A percentile compares a stretch with the other conserved stretches of the same genome.
Conservation (phyloP, 805 yeast species). For the Debaryomyces hansenii region DNA sequence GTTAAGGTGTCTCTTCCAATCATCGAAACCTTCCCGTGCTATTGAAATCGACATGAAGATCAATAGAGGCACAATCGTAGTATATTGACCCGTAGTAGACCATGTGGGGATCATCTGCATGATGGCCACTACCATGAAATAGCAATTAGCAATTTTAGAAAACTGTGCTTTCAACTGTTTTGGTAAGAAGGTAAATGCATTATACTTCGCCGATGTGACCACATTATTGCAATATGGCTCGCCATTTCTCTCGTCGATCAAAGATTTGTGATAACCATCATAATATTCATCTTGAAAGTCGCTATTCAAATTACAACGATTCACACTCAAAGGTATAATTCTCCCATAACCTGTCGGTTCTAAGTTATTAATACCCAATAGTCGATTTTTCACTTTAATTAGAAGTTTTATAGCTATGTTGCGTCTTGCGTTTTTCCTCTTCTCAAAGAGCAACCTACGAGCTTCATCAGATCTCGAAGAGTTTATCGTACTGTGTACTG, state of each 20-base stretch:
- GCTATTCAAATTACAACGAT: conserved; percentile 32
- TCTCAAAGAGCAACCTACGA: conserved; percentile 17
- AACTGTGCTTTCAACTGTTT: conserved; percentile 88
- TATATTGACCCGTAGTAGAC: conserved; percentile 95
- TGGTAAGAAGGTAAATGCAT: conserved; percentile 78
- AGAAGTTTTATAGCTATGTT: conserved; percentile 13
- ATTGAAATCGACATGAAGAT: conserved; percentile 88
- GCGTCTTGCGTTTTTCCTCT: conserved; percentile 11
- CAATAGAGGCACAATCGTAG: conserved; percentile 87
- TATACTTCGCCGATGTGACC: conserved; percentile 86
- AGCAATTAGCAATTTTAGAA: conserved; percentile 87
- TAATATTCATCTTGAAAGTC: conserved; percentile 30
- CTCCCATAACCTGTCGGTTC: conserved; percentile 71
- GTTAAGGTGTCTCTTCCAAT: conserved; percentile 79
- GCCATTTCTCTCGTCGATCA: conserved; percentile 70
- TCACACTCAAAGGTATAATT: conserved; percentile 62
- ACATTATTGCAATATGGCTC: conserved; percentile 63
- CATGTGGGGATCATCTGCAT: conserved; percentile 95
- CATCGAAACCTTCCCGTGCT: conserved; percentile 92
- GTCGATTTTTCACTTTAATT: conserved; percentile 26
- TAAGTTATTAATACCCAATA: conserved; percentile 47
- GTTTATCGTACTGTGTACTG: conserved; percentile 20
- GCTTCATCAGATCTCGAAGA: conserved; percentile 14
- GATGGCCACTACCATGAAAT: conserved; percentile 86
- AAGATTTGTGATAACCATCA: conserved; percentile 20